Base-by-base conservation (phyloP, 305 asterid species). In the Fraxinus xanthoxyloides region DNA sequence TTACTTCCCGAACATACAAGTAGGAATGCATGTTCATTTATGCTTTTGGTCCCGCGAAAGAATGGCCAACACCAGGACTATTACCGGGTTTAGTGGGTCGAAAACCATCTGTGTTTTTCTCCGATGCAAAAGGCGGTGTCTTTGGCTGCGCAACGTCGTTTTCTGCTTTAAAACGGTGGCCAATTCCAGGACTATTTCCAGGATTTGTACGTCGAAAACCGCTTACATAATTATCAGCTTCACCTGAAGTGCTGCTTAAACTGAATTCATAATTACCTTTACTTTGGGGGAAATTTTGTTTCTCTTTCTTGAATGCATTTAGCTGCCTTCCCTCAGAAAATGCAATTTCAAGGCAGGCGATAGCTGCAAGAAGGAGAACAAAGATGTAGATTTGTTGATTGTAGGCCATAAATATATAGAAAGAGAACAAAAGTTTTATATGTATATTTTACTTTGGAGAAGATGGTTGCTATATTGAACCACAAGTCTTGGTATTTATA, bases 401-500 rank as follows among this genome's bases (percentile, higher is more conserved):
- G 30, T 19, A 32, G 26, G 77, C 77, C 77, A 73, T 73, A 13
- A 59, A 1, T 10, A 59, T 59, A 72, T 19, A 15, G 51, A 40
- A 40, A 40, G 51, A 2, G 51, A 40, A 31, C 34, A 31, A 31
- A 10, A 10, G 51, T 40, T 40, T 40, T 40, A 40, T 19, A 15
- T 15, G 48, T 73, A 10, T 81, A 75, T 54, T 84, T 82, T 78
- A 74, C 67, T 81, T 48, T 77, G 85, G 59, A 77, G 76, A 23
- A 75, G 84, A 82, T 81, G 83, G 77, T 51, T 80, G 77, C 48
- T n/a, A 30, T 82, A 73, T 77, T 77, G 56, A 2, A 74, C 35
- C 34, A 28, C 76, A 79, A 23, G 34, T 38, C 24, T 61, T 59
- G 77, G 88, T 83, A 88, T 86, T 35, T 73, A 32, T n/a, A 73